Evolutionary conservation across 1,284 basidiomycete genomes (phyloP).

Genomic region (Leccinum fallax): DNA sequence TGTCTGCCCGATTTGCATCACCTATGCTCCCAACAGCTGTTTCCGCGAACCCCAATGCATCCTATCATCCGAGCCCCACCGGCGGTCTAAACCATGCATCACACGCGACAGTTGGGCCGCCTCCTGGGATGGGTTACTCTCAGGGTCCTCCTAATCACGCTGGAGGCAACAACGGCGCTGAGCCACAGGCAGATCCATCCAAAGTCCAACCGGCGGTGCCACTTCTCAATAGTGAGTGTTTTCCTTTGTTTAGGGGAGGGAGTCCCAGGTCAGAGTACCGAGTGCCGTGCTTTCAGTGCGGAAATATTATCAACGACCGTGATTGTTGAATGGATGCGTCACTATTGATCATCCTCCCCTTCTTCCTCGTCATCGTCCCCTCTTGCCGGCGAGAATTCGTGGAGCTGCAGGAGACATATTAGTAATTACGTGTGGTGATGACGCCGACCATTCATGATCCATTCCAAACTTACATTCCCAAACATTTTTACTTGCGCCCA

Average conservation of each 20-base stretch:
- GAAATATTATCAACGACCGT: slow-evolving; percentile 70
- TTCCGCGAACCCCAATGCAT: slow-evolving; percentile 13
- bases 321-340: slow-evolving; percentile 41
- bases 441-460: slow-evolving; percentile 21
- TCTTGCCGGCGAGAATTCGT: slow-evolving; percentile 32
- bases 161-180: slow-evolving; percentile 19
- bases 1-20: slow-evolving; percentile 69
- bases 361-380: slow-evolving; percentile 23
- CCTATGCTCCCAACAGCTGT: slow-evolving; percentile 29
- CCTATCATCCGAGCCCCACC: slow-evolving; percentile 10
- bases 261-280: slow-evolving; percentile 72
- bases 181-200: slow-evolving; percentile 32
- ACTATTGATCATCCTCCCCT: slow-evolving; percentile 20
- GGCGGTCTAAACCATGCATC: slow-evolving; percentile 22
- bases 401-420: slow-evolving; percentile 30
- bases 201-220: slow-evolving; percentile 30
- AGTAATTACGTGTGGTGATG: slow-evolving; percentile 26
- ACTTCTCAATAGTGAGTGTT: slow-evolving; percentile 67
- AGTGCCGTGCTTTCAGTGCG: slow-evolving; percentile 83
- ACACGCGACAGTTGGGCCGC: slow-evolving; percentile 54
- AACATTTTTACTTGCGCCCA: slow-evolving; percentile 5
- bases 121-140: slow-evolving; percentile 59
- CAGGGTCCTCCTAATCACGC: slow-evolving; percentile 38
- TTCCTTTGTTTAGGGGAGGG: slow-evolving; percentile 65
- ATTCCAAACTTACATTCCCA: slow-evolving; percentile 8